Base-by-base conservation (phyloP, 179 eudicot genomes). In the Vitellaria paradoxa region DNA sequence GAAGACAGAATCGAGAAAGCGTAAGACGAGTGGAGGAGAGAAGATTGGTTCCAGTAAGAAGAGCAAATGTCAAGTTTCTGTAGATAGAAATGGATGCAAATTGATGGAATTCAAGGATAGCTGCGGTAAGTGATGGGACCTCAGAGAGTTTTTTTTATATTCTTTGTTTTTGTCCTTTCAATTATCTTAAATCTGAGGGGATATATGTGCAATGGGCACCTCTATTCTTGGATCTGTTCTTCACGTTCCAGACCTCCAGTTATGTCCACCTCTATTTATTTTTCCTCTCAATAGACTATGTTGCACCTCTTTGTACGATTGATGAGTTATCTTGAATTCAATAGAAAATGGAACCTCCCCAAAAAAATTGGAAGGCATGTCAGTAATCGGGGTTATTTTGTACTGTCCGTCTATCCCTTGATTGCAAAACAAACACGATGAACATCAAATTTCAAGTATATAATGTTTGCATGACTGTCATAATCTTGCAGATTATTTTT, bases 31-130 rank as follows among this genome's bases (percentile, higher is more conserved):
- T 2, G 84, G 52, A 26, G 85, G 65, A 37, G 89, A 60, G 77
- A 74, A 75, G 46, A 76, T 20, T 15, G 79, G 53, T 68, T 70
- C 75, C 47, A 77, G 64, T 76, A 96, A 87, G 86, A 96, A 91
- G 88, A 85, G 82, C 74, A 91, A 87, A 23, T 1, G 64, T 30
- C 65, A 76, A 66, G 75, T 63, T 68, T 53, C 66, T 56, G 47
- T 30, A 14, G 79, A 83, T 75, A 87, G 66, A 37, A 50, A 61
- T n/a, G 84, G 78, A 70, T 75, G 65, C 61, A 88, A 87, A 63
- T 46, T 62, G 72, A 80, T 20, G 57, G 87, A 82, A 72, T 75
- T 76, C 55, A 74, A 78, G 73, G 70, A 70, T 45, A 83, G 59
- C 69, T 80, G 80, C 68, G 79, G 94, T 93, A 86, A 84, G 84